Evolutionary conservation across 768 basidiomycete species (phyloP), one percentile per base, ranked within the genome.

Genomic region (Mrakia gelida): DNA sequence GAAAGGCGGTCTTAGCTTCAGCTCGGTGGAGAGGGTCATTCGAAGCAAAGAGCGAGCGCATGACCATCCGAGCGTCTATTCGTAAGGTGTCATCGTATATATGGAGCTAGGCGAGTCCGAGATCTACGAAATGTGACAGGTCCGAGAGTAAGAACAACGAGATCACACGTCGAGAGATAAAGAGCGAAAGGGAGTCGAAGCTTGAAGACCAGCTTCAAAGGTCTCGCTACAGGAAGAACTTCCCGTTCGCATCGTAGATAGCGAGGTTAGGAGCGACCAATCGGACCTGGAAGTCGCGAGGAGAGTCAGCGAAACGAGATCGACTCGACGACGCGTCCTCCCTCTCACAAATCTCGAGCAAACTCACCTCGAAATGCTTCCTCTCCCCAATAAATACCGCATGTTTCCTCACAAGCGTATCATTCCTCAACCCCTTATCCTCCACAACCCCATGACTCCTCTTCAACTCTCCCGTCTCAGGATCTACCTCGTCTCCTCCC

Each of bases 291-390:
- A 13, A 52, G 21, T 1, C 18, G 30, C 18, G n/a, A 34, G 10
- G 11, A 8, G 2, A 23, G 65, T n/a, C 18, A 41, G 65, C 9
- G 32, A 26, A 34, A 23, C 63, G 34, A 38, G 32, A 65, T 8
- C n/a, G 10, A 28, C 62, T 63, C 26, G 28, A 63, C 26, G 28
- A 63, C 59, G 26, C 18, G 34, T 26, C 34, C 18, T 15, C 8
- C 41, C 15, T 18, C 75, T 61, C 30, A 62, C 38, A 41, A 77
- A 16, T 10, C 28, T 30, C 30, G 63, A 43, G 8, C 18, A 16
- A 54, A 71, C 76, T 61, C 30, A 72, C 76, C 76, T 77, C 76
- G 18, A 41, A 77, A 18, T 77, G 70, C 56, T 73, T 77, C 28
- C 76, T 61, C 45, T 71, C 76, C 1, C 16, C 28, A 56, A 77